Evolutionary conservation across 768 basidiomycete genomes (phyloP).

Genomic region (Kwoniella sp.): DNA sequence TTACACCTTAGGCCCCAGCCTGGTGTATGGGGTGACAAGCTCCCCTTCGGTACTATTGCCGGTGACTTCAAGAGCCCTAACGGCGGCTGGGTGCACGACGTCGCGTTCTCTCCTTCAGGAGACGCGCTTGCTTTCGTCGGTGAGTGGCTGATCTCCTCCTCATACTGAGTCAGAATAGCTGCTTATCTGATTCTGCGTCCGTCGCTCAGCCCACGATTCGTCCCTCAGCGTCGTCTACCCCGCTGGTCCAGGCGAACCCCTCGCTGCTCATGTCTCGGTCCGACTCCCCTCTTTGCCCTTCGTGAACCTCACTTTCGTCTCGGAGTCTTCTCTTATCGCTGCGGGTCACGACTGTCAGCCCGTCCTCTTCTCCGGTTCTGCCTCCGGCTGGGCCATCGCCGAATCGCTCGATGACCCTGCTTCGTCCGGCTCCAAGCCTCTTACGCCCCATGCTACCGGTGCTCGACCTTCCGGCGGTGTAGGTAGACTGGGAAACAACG

Average conservation of each 20-base stretch:
- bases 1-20: constrained; percentile 68
- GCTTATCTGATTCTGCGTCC: neutral
- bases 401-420: constrained; percentile 84
- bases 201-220: constrained; percentile 80
- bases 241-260: constrained; percentile 61
- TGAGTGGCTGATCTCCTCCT: constrained; percentile 58
- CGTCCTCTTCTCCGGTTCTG: constrained; percentile 74
- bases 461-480: constrained; percentile 44
- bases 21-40: constrained; percentile 94
- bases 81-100: constrained; percentile 96
- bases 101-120: constrained; percentile 96
- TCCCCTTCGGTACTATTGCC: constrained; percentile 96
- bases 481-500: constrained; percentile 77
- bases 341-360: constrained; percentile 99
- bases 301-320: constrained; percentile 81
- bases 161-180: neutral
- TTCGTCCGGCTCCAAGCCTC: constrained; percentile 60
- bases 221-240: constrained; percentile 91
- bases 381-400: constrained; percentile 72
- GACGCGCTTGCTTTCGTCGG: constrained; percentile 89
- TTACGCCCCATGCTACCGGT: constrained; percentile 59
- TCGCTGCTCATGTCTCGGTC: constrained; percentile 66
- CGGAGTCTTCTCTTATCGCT: constrained; percentile 78
- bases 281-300: constrained; percentile 76
- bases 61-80: constrained; percentile 86